Evolutionary conservation across 768 basidiomycete genomes (phyloP), one percentile per base, ranked within the genome.

Genomic region (Boletus tylopilopsis): DNA sequence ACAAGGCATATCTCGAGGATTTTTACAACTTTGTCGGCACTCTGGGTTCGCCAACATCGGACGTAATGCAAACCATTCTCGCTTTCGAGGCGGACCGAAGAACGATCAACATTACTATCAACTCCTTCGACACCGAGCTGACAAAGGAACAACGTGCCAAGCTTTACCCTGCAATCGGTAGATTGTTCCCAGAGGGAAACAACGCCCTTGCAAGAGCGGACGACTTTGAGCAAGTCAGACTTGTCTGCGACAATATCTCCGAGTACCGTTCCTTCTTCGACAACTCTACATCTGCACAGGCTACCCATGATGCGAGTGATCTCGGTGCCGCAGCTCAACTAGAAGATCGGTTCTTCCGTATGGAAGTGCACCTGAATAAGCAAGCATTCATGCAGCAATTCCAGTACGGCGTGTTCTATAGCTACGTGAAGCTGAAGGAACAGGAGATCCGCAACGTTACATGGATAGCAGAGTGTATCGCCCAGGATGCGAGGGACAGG

Each of bases 1-100:
- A 98, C 80, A 97, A 96, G 69, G 87, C 94, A 16, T 99, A 99
- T 71, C 86, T 99, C 50, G 95, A 98, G 67, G 96, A 99, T 69
- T 99, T 99, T 68, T 81, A 94, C 73, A 68, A 77, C 56, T 98
- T 87, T 71, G 88, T 84, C 64, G 71, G 77, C 39, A 82, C 86
- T 8, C 73, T 97, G 29, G 87, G 91, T 35, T 78, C 81, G 10
- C 90, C 96, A 0, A 97, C 96, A 4, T 77, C 82, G 13, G 93
- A 95, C 37, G 83, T 93, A 56, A 98, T 98, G 96, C 81, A 87
- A 52, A 79, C 77, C 33, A 92, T 96, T 62, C 84, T 99, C 50
- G 77, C 87, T 7, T 99, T 99, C 62, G 96, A 99, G 74, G 96
- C 95, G 23, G 96, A 99, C 72, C 80, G 96, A 30, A 85, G 96